These are phyloP conservation scores for Ogataea naganishii DNA, from an alignment of 805 yeast genomes.

Conservation along the genomic window DNA sequence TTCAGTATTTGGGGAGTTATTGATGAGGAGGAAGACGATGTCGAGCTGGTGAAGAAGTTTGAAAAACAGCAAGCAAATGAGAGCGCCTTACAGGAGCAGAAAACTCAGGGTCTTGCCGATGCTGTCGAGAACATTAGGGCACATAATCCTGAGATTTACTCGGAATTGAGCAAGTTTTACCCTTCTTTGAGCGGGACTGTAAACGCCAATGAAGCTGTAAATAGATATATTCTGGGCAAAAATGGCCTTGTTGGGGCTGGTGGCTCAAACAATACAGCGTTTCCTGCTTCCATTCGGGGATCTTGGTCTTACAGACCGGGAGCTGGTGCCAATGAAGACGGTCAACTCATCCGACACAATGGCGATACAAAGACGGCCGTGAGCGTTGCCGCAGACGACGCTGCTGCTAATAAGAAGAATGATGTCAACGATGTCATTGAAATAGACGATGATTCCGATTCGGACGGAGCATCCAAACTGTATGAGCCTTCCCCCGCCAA, in stretches of 20 bases:
- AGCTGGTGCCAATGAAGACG: slow-evolving; percentile 4
- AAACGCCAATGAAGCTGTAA: too few species aligned
- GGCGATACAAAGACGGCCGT: not conserved
- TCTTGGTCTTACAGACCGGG: slow-evolving; percentile 16
- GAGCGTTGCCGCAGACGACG: not conserved
- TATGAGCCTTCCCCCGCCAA: too few species aligned
- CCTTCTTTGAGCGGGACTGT: slow-evolving; percentile 9
- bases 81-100: slow-evolving; percentile 9
- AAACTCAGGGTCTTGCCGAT: slow-evolving; percentile 8
- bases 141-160: slow-evolving; percentile 1
- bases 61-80: slow-evolving; percentile 18
- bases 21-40: slow-evolving; percentile 54
- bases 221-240: too few species aligned
- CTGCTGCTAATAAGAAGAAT: slow-evolving; percentile 4
- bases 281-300: slow-evolving; percentile 19
- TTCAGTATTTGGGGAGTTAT: slow-evolving; percentile 92
- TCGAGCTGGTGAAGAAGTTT: slow-evolving; percentile 27
- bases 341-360: slow-evolving; percentile 2
- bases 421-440: slow-evolving; percentile 1
- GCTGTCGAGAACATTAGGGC: slow-evolving; percentile 13
- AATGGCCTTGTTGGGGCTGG: too few species aligned
- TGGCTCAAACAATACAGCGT: too few species aligned
- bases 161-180: slow-evolving; percentile 3
- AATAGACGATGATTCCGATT: slow-evolving; percentile 1
- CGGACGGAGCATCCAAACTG: too few species aligned